Evolutionary conservation across 352 stramenopile genomes (phyloP).

Genomic region (Phytophthora constricta): DNA sequence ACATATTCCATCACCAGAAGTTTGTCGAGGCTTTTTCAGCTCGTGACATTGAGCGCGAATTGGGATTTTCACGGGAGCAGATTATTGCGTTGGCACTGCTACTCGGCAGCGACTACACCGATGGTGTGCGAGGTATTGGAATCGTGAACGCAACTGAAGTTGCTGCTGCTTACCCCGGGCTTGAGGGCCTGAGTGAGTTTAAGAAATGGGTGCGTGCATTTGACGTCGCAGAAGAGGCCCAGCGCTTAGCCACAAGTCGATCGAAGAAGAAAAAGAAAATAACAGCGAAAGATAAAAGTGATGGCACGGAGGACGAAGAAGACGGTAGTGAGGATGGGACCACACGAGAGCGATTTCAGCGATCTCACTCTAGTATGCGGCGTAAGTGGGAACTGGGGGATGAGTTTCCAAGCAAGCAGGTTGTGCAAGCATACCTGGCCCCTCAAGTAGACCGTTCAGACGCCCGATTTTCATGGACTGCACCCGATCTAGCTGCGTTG

Average conservation of each 20-base stretch:
- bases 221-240: slow-evolving; percentile 62
- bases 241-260: slow-evolving; percentile 30
- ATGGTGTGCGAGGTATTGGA: slow-evolving; percentile 78
- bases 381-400: slow-evolving; percentile 93
- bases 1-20: slow-evolving; percentile 99
- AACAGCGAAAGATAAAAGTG: slow-evolving; percentile 25
- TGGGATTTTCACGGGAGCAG: slow-evolving; percentile 92
- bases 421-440: slow-evolving; percentile 94
- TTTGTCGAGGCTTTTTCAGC: slow-evolving; percentile 98
- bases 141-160: slow-evolving; percentile 88
- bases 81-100: slow-evolving; percentile 93
- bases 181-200: slow-evolving; percentile 90
- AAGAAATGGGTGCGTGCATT: slow-evolving; percentile 77
- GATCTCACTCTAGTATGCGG: slow-evolving; percentile 90
- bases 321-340: slow-evolving; percentile 55
- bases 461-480: slow-evolving; percentile 92
- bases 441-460: slow-evolving; percentile 89
- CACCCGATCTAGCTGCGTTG: slow-evolving; percentile 90
- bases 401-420: slow-evolving; percentile 93
- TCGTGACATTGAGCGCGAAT: slow-evolving; percentile 92
- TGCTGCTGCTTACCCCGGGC: slow-evolving; percentile 75
- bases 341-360: slow-evolving; percentile 84
- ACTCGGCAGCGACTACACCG: slow-evolving; percentile 97
- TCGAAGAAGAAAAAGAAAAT: slow-evolving; percentile 64
- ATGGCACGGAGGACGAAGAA: slow-evolving; percentile 31